These are phyloP conservation scores for Phylloporus gajari DNA, from an alignment of 1,284 basidiomycete genomes.

Conservation along the genomic window DNA sequence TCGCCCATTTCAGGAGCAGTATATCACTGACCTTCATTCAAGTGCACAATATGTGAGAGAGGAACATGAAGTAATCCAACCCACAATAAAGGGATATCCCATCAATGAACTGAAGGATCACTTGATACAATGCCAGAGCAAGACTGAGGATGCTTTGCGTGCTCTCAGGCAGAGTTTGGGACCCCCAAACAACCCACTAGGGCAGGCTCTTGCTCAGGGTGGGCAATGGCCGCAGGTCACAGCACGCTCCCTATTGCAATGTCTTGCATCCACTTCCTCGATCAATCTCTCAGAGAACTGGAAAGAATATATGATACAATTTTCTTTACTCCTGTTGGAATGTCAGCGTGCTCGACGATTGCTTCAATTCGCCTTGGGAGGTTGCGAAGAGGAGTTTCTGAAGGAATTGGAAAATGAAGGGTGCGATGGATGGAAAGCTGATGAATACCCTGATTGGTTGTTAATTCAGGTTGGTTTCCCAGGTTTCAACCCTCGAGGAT, in stretches of 20 bases:
- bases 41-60: no score
- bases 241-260: neutral
- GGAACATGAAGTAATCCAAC: no score
- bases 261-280: conserved; percentile 11
- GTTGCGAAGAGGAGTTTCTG: conserved; percentile 38
- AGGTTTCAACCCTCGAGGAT: no score
- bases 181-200: neutral
- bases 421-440: conserved; percentile 24
- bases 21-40: no score
- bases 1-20: no score
- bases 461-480: conserved; percentile 51
- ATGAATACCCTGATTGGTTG: conserved; percentile 51
- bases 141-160: neutral
- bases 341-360: conserved; percentile 46
- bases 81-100: no score
- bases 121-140: no score
- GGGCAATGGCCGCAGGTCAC: conserved; percentile 10
- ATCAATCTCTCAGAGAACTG: conserved; percentile 31
- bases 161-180: conserved; percentile 11
- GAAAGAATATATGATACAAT: conserved; percentile 35
- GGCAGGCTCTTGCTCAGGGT: neutral
- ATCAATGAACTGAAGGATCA: no score
- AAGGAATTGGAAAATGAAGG: conserved; percentile 46
- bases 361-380: conserved; percentile 12
- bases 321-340: conserved; percentile 42